Conservation (phyloP, 768 basidiomycete species). For the Suillus tomentosus region DNA sequence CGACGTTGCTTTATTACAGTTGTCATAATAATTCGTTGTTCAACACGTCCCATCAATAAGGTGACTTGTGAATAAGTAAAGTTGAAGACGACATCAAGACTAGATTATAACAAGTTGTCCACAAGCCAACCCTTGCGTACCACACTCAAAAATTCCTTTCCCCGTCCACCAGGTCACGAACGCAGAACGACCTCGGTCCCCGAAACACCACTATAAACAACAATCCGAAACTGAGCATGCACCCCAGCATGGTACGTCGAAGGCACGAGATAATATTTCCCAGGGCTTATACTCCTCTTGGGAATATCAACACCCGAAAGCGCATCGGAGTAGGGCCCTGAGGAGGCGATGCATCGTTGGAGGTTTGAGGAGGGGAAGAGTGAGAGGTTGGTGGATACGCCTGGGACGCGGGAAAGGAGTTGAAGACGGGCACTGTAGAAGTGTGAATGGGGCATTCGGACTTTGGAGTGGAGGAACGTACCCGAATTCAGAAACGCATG, state of each 20-base stretch:
- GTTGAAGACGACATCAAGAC: too few species aligned
- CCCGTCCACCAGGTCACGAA: background rate
- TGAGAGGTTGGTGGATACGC: slow-evolving; percentile 60
- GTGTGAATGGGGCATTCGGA: background rate
- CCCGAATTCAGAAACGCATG: slow-evolving; percentile 58
- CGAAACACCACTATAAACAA: background rate
- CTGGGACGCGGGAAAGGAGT: slow-evolving; percentile 43
- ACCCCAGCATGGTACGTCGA: slow-evolving; percentile 66
- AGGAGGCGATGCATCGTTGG: slow-evolving; percentile 57
- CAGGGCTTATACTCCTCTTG: slow-evolving; percentile 49
- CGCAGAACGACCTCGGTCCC: background rate
- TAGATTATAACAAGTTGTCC: too few species aligned
- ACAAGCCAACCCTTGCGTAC: too few species aligned
- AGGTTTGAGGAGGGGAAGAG: slow-evolving; percentile 45
- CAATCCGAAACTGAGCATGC: background rate
- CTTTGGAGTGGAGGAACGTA: slow-evolving; percentile 32
- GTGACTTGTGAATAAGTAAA: too few species aligned
- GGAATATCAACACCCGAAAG: slow-evolving; percentile 72
- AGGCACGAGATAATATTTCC: slow-evolving; percentile 73
- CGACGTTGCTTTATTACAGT: too few species aligned
- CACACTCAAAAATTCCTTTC: too few species aligned
- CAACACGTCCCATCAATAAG: too few species aligned
- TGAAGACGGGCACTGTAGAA: slow-evolving; percentile 67
- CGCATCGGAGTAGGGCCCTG: slow-evolving; percentile 79
- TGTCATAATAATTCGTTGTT: too few species aligned